phyloP scores from a whole-genome alignment of 2,329 filamentous ascomycete species.

The Thielaviopsis ethacetica region DNA sequence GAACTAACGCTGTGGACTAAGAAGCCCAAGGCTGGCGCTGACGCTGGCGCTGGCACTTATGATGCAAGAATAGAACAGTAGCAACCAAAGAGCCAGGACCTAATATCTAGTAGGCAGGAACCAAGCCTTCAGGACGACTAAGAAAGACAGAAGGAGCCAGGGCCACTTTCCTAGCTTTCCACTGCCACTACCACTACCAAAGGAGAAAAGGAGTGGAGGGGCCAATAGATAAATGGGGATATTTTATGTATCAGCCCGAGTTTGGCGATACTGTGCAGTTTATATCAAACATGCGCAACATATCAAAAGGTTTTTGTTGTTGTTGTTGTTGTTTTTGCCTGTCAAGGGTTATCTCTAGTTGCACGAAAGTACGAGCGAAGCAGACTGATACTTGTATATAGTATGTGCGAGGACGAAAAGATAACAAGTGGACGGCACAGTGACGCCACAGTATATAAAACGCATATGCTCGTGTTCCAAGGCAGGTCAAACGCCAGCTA shows the following conservation, averaged over 20 bases:
- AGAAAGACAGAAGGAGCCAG: constrained; percentile 2
- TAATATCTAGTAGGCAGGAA: neutral
- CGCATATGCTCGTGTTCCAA: too few species aligned
- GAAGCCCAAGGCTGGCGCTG: too few species aligned
- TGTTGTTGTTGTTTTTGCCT: too few species aligned
- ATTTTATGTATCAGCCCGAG: neutral
- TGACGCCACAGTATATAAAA: too few species aligned
- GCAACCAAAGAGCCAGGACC: neutral
- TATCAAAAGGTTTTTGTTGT: too few species aligned
- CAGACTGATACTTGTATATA: too few species aligned
- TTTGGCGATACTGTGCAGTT: too few species aligned
- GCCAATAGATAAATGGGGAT: neutral
- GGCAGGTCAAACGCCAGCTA: too few species aligned
- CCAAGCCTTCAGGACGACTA: neutral
- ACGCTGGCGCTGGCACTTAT: neutral
- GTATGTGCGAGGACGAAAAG: too few species aligned
- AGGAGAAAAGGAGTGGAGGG: neutral
- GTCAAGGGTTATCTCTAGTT: neutral
- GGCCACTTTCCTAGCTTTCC: neutral
- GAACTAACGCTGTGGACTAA: neutral
- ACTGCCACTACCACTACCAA: neutral
- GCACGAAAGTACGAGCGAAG: neutral
- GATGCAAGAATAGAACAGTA: neutral
- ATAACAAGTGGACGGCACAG: too few species aligned
- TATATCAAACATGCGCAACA: too few species aligned